Evolutionary conservation across 2,329 filamentous ascomycete species (phyloP).

Genomic region (Penicillium sp.): DNA sequence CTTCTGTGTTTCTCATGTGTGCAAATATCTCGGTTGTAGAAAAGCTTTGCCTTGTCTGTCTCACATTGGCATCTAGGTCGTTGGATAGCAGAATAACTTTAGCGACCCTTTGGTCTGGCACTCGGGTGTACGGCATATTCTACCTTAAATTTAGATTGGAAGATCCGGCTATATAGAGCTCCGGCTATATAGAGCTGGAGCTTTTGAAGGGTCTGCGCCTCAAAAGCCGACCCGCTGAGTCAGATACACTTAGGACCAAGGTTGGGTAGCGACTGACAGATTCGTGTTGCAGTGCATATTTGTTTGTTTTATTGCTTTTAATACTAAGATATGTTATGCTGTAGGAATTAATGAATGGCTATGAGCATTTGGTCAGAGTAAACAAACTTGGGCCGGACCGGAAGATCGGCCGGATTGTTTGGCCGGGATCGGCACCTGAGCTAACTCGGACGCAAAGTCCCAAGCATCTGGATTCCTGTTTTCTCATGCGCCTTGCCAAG

Average conservation of each 20-base stretch:
- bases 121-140: neutral
- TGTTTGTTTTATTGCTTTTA: too few relatives aligned
- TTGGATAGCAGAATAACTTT: too few relatives aligned
- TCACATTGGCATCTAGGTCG: neutral
- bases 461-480: neutral
- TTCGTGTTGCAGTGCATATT: neutral
- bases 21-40: too few relatives aligned
- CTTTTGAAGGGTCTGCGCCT: neutral
- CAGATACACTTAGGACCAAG: neutral
- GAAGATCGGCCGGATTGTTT: constrained; percentile 7
- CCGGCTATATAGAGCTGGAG: neutral
- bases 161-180: too few relatives aligned
- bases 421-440: constrained; percentile 11
- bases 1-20: too few relatives aligned
- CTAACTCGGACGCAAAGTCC: neutral
- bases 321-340: too few relatives aligned
- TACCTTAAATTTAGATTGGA: neutral
- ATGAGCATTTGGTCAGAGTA: neutral
- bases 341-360: too few relatives aligned
- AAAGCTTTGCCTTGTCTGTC: neutral
- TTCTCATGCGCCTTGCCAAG: neutral
- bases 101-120: neutral
- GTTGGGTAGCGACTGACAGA: too few relatives aligned
- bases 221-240: neutral
- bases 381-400: constrained; percentile 1